Conservation (phyloP, 1,284 basidiomycete genomes). For the Ceratobasidium sp. region DNA sequence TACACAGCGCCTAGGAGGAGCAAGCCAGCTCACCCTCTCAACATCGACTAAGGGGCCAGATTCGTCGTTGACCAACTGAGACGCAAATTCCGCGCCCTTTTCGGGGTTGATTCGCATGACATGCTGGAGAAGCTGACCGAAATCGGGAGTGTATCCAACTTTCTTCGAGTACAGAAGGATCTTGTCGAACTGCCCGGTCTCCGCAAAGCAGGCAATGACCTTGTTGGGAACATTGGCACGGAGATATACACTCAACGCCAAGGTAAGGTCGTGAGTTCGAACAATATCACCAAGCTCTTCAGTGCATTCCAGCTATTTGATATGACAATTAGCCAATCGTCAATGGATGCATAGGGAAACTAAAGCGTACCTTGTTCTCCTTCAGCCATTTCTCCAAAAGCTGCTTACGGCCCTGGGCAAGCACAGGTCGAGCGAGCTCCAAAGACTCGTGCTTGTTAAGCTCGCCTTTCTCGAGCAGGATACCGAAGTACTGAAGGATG, state of each 20-base stretch:
- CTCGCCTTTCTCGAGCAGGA: slow-evolving; percentile 96
- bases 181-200: slow-evolving; percentile 99
- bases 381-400: slow-evolving; percentile 99
- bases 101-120: slow-evolving; percentile 97
- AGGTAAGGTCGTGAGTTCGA: slow-evolving; percentile 94
- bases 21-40: slow-evolving; percentile 72
- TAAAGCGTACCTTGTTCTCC: slow-evolving; percentile 88
- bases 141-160: slow-evolving; percentile 95
- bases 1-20: background rate
- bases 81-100: slow-evolving; percentile 97
- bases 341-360: background rate
- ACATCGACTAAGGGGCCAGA: slow-evolving; percentile 92
- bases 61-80: slow-evolving; percentile 95
- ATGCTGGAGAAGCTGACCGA: slow-evolving; percentile 94
- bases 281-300: slow-evolving; percentile 99
- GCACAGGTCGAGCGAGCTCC: slow-evolving; percentile 94
- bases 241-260: slow-evolving; percentile 98
- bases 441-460: slow-evolving; percentile 97
- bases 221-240: slow-evolving; percentile 99
- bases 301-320: slow-evolving; percentile 89
- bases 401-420: slow-evolving; percentile 97
- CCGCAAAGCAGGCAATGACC: slow-evolving; percentile 98
- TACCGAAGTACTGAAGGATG: slow-evolving; percentile 98
- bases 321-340: background rate
- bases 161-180: slow-evolving; percentile 99